Base-by-base conservation (phyloP, 257 asterid genomes). In the Scutellaria barbata region DNA sequence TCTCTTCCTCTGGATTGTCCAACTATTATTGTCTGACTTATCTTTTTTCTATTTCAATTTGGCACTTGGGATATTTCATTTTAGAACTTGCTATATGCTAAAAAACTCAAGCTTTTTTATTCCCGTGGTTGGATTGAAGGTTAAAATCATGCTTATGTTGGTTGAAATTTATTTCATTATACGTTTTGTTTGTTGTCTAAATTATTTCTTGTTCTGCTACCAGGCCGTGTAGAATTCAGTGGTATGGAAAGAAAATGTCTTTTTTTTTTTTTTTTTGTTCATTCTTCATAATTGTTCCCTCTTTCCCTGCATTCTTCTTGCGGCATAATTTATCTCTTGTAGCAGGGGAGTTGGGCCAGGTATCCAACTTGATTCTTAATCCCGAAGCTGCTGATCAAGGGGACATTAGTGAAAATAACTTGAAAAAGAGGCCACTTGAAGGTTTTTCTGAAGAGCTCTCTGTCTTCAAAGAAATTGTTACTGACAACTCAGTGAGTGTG, bases 361-460 rank as follows among this genome's bases (percentile, higher is more conserved):
- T 89, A 54, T 79, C 96, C 37, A 86, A 74, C 81, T 76, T 79
- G 55, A 77, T 88, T 81, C 81, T 80, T 76, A 78, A 85, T 60
- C 47, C 92, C 1, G 90, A 85, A 79, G 81, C 74, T 64, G 79
- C 71, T 71, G 84, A 77, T 57, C 47, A 84, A 67, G 81, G 61
- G 54, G 88, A 84, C 63, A 50, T 63, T 20, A 48, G 52, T 25
- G 85, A 76, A 60, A 45, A 80, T 67, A 63, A 59, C 65, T 74
- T 72, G 81, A 65, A 63, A 70, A 77, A 61, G 67, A 78, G 74
- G 40, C 70, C 76, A 74, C 85, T 88, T 78, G 87, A 88, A 76
- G 94, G 86, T 70, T 92, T 88, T 82, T 88, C 70, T 69, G 97
- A 88, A 81, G 99, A 88, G 74, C 90, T 78, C 55, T 45, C 81